These are phyloP conservation scores for Endoconidiophora laricicola DNA, from an alignment of 2,329 filamentous ascomycete genomes.

Conservation along the genomic window DNA sequence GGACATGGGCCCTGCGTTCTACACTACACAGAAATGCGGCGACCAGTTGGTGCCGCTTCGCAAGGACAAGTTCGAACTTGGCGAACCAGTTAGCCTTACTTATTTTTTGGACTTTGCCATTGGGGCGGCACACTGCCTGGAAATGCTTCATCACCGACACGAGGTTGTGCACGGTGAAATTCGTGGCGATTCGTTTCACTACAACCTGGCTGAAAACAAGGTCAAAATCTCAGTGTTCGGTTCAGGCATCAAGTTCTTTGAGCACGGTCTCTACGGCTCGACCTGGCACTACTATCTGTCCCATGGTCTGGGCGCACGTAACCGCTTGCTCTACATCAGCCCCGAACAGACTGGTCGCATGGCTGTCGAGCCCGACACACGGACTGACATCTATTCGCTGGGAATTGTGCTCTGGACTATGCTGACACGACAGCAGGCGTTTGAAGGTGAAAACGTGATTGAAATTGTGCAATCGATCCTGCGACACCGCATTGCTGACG, in stretches of 20 bases:
- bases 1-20: slow-evolving; percentile 63
- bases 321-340: slow-evolving; percentile 82
- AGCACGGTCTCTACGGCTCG: slow-evolving; percentile 70
- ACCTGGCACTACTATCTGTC: slow-evolving; percentile 67
- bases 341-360: slow-evolving; percentile 89
- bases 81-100: slow-evolving; percentile 49
- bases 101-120: slow-evolving; percentile 83
- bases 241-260: slow-evolving; percentile 72
- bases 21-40: slow-evolving; percentile 35
- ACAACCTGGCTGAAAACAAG: slow-evolving; percentile 48
- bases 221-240: slow-evolving; percentile 77
- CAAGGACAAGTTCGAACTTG: slow-evolving; percentile 30
- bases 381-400: slow-evolving; percentile 86
- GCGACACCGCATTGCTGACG: slow-evolving; percentile 57
- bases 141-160: slow-evolving; percentile 79
- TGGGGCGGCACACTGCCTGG: slow-evolving; percentile 68
- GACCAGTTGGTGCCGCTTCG: slow-evolving; percentile 32
- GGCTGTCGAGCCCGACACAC: slow-evolving; percentile 76
- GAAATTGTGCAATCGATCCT: slow-evolving; percentile 87
- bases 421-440: slow-evolving; percentile 63
- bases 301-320: slow-evolving; percentile 68
- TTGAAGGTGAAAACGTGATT: slow-evolving; percentile 62
- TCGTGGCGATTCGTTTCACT: slow-evolving; percentile 80
- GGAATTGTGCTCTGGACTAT: slow-evolving; percentile 82
- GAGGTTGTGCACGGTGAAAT: slow-evolving; percentile 83